Evolutionary conservation across 1,284 basidiomycete genomes (phyloP).

Genomic region (Papiliotrema laurentii): DNA sequence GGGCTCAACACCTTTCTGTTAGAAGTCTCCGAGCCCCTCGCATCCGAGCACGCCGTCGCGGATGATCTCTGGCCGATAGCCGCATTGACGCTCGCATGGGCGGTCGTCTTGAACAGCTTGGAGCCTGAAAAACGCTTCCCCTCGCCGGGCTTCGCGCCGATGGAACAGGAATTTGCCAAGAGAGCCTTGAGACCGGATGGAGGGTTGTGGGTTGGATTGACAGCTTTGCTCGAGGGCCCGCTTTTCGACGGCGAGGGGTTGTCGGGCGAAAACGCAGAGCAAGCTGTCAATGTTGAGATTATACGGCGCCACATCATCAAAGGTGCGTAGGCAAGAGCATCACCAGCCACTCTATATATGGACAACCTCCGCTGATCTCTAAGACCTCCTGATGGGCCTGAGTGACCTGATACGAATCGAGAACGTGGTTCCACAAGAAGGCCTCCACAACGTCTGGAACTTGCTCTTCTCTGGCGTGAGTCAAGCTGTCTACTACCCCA

Average conservation of each 20-base stretch:
- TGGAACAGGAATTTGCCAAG: slow-evolving; percentile 25
- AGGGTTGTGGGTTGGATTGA: slow-evolving; percentile 39
- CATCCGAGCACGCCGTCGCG: too few relatives aligned
- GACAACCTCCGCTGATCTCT: background rate
- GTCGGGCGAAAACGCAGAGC: slow-evolving; percentile 7
- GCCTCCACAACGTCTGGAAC: slow-evolving; percentile 34
- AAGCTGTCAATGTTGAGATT: slow-evolving; percentile 16
- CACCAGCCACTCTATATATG: too few relatives aligned
- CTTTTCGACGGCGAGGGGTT: slow-evolving; percentile 21
- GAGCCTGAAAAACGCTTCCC: slow-evolving; percentile 23
- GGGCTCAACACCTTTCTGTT: slow-evolving; percentile 33
- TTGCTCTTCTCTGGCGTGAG: slow-evolving; percentile 33
- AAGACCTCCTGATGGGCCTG: slow-evolving; percentile 38
- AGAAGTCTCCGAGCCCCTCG: slow-evolving; percentile 14
- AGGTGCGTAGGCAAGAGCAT: too few relatives aligned
- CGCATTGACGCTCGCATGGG: slow-evolving; percentile 41
- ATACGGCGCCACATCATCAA: slow-evolving; percentile 34
- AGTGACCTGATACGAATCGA: slow-evolving; percentile 32
- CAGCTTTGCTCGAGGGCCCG: slow-evolving; percentile 31
- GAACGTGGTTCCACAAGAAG: slow-evolving; percentile 25
- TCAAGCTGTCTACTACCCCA: background rate
- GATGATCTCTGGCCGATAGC: too few relatives aligned
- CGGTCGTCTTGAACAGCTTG: slow-evolving; percentile 33
- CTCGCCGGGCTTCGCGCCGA: slow-evolving; percentile 10
- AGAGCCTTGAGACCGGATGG: slow-evolving; percentile 28